phyloP scores from a whole-genome alignment of 768 basidiomycete genomes.

The Lenzites betulinus region DNA sequence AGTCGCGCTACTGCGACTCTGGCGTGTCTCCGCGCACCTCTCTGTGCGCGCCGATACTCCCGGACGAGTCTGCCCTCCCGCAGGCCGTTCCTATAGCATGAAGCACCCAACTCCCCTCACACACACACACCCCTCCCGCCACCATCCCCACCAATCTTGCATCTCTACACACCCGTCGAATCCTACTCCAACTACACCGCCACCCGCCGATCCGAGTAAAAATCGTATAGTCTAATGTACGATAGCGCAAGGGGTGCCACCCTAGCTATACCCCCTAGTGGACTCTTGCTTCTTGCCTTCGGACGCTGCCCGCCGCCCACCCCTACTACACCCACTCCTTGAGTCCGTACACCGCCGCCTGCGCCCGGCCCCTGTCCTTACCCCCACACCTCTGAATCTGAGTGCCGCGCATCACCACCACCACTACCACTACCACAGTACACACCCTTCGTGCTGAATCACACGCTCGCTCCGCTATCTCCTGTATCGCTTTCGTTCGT shows the following conservation, averaged over 20 bases:
- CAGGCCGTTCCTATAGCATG: constrained; percentile 17
- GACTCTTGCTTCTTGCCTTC: constrained; percentile 11
- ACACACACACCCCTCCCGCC: too few relatives aligned
- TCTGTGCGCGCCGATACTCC: constrained; percentile 13
- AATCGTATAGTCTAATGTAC: constrained; percentile 14
- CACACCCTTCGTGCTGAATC: not conserved
- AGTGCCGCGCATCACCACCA: not conserved
- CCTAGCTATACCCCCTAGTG: constrained; percentile 11
- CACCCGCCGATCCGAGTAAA: not conserved
- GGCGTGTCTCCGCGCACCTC: constrained; percentile 16
- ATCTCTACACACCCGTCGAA: not conserved
- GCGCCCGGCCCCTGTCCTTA: constrained; percentile 13
- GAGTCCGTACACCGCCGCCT: not conserved
- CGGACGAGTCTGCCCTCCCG: constrained; percentile 10
- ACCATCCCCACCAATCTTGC: not conserved
- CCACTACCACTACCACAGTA: not conserved
- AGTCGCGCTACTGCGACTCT: constrained; percentile 21
- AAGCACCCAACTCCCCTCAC: not conserved
- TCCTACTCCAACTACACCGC: not conserved
- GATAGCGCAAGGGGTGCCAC: constrained; percentile 5
- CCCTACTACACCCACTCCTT: not conserved
- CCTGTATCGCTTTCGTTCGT: constrained; percentile 23
- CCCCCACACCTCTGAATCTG: not conserved
- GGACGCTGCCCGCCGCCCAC: constrained; percentile 1
- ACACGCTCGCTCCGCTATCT: constrained; percentile 17